These are phyloP conservation scores for Daldinia caldariorum DNA, from an alignment of 495 filamentous ascomycete genomes.

Conservation along the genomic window DNA sequence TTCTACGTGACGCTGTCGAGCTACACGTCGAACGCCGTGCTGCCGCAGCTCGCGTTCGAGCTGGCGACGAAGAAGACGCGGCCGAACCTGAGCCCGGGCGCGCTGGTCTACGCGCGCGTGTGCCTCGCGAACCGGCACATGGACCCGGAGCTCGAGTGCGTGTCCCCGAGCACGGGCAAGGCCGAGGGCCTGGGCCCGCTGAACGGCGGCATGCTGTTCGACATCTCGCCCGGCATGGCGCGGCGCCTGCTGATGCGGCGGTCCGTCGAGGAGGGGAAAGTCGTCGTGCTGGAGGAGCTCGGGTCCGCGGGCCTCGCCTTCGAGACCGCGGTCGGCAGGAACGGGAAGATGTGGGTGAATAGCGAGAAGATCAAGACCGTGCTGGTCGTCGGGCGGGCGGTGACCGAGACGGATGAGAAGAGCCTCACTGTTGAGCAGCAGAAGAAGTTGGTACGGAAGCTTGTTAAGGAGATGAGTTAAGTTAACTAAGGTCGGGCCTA, in stretches of 20 bases:
- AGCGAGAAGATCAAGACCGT: conserved; percentile 72
- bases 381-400: conserved; percentile 80
- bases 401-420: conserved; percentile 77
- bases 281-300: conserved; percentile 85
- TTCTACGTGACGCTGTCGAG: conserved; percentile 70
- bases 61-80: conserved; percentile 90
- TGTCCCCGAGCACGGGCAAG: conserved; percentile 85
- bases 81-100: conserved; percentile 75
- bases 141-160: conserved; percentile 90
- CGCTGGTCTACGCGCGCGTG: conserved; percentile 87
- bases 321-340: conserved; percentile 93
- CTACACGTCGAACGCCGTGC: conserved; percentile 75
- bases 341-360: conserved; percentile 92
- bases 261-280: conserved; percentile 69
- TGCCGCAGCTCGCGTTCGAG: conserved; percentile 91
- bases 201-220: conserved; percentile 86
- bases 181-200: conserved; percentile 88
- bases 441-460: conserved; percentile 77
- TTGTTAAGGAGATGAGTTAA: conserved; percentile 61
- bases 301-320: conserved; percentile 80
- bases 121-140: conserved; percentile 78
- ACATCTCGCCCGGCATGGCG: conserved; percentile 81
- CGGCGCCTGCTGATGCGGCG: conserved; percentile 75
- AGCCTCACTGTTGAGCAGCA: conserved; percentile 76
- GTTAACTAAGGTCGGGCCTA: conserved; percentile 38